A percentile compares a stretch with the other conserved stretches of the same genome.
phyloP scores from a whole-genome alignment of 768 basidiomycete species.

The Mycena olivaceomarginata region DNA sequence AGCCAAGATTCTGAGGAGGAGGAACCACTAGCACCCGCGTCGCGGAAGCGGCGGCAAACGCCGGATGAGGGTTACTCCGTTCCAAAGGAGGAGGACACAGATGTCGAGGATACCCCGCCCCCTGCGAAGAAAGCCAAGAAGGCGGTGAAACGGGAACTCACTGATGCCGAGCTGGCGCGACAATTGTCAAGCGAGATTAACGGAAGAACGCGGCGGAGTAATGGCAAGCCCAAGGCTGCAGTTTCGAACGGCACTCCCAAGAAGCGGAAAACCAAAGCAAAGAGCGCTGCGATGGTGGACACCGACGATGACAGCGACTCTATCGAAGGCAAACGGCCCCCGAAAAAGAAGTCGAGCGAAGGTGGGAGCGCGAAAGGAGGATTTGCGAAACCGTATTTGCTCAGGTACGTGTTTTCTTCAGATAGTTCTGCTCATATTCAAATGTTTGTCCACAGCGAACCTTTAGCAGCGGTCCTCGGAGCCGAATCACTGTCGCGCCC shows the following conservation, averaged over 20 bases:
- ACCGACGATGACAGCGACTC: conserved; percentile 73
- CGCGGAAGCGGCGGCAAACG: conserved; percentile 63
- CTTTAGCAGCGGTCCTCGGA: conserved; percentile 82
- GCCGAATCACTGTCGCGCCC: conserved; percentile 86
- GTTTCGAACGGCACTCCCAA: conserved; percentile 62
- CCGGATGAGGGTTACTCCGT: conserved; percentile 55
- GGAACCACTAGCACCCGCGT: conserved; percentile 45
- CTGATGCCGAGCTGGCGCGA: conserved; percentile 83
- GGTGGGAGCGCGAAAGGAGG: conserved; percentile 79
- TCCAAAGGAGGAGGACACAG: conserved; percentile 56
- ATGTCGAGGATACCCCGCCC: conserved; percentile 53
- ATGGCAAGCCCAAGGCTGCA: conserved; percentile 56
- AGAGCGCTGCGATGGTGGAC: conserved; percentile 73
- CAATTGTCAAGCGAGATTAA: conserved; percentile 84
- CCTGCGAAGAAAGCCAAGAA: conserved; percentile 70
- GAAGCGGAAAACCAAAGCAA: conserved; percentile 67
- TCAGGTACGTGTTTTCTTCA: conserved; percentile 72
- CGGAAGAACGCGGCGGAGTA: conserved; percentile 72
- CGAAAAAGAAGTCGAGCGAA: conserved; percentile 64
- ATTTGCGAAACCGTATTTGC: conserved; percentile 84
- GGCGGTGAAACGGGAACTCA: conserved; percentile 71
- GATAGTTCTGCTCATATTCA: conserved; percentile 25
- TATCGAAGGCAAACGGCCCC: conserved; percentile 56
- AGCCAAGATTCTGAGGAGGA: conserved; percentile 57
- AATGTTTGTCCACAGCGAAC: conserved; percentile 68